Evolutionary conservation across 345 rosid species (phyloP), one percentile per base, ranked within the genome.

Genomic region (Firmiana major): DNA sequence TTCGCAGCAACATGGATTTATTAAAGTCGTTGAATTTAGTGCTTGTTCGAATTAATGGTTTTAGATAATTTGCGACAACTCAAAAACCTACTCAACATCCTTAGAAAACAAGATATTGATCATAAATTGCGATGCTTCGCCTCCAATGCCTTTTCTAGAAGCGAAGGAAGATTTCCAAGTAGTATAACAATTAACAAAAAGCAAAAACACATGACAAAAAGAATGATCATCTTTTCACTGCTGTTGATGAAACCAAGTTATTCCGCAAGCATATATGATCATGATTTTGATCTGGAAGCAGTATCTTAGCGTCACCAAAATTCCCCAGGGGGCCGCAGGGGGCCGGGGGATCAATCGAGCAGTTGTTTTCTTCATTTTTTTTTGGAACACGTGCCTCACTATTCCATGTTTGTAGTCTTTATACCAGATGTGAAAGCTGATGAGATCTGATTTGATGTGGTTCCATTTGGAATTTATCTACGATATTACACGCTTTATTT

Each of bases 221-320:
- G 43, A 34, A 8, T 53, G 24, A 26, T 51, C 22, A 48, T 70
- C 57, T 48, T 71, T 73, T 73, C 42, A 57, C 66, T 74, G 54
- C 43, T 60, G 57, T n/a, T 55, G 70, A 75, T 63, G 26, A 19
- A 62, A 28, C 46, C 22, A 46, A 43, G 77, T 75, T 75, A 75
- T 60, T 75, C 69, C 13, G 8, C 70, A 43, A 31, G 26, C 26
- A 43, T 17, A 46, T 28, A 24, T 11, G 42, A 62, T 60, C 42
- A 45, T 19, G 17, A 60, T 26, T 46, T 48, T 17, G 43, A 45
- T 57, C 54, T 55, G 26, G 26, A 49, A 70, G 74, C 59, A 48
- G 73, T 46, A 46, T 71, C 38, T 28, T 21, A 4, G 43, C 54
- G 31, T 54, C 28, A 28, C 11, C 28, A 54, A 72, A 11, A 34